phyloP scores from a whole-genome alignment of 208 protist species.

The Wallacemonas sp. region DNA sequence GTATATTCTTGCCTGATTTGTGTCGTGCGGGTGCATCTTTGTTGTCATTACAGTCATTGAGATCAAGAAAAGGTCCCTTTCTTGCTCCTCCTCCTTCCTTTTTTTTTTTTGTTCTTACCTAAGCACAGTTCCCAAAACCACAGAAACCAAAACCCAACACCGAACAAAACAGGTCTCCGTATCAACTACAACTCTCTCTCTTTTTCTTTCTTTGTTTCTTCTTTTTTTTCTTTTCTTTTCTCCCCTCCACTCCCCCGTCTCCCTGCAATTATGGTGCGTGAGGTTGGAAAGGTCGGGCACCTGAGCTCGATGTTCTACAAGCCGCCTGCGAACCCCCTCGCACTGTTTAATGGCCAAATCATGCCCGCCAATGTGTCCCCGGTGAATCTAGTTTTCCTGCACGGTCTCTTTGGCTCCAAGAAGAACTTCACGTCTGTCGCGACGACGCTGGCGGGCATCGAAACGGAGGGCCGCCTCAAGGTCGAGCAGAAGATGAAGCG shows the following conservation, averaged over 20 bases:
- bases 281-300: constrained; percentile 2
- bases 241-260: background rate
- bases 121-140: too few relatives aligned
- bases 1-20: too few relatives aligned
- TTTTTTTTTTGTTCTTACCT: too few relatives aligned
- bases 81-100: constrained; percentile 4
- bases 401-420: constrained; percentile 44
- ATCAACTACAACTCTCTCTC: background rate
- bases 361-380: constrained; percentile 26
- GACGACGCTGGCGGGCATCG: constrained; percentile 29
- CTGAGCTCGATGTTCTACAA: constrained; percentile 24
- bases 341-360: constrained; percentile 24
- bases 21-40: background rate
- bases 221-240: constrained; percentile 1
- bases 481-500: constrained; percentile 25
- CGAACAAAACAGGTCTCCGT: too few relatives aligned
- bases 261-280: background rate
- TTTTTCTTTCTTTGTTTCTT: constrained; percentile 14
- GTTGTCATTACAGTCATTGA: background rate
- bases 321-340: constrained; percentile 11
- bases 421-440: constrained; percentile 46
- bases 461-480: constrained; percentile 22
- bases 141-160: too few relatives aligned
- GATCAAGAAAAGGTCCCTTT: background rate
- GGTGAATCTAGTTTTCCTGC: constrained; percentile 45